Evolutionary conservation across 2,329 filamentous ascomycete genomes (phyloP).

Genomic region (Aspergillus proliferans): DNA sequence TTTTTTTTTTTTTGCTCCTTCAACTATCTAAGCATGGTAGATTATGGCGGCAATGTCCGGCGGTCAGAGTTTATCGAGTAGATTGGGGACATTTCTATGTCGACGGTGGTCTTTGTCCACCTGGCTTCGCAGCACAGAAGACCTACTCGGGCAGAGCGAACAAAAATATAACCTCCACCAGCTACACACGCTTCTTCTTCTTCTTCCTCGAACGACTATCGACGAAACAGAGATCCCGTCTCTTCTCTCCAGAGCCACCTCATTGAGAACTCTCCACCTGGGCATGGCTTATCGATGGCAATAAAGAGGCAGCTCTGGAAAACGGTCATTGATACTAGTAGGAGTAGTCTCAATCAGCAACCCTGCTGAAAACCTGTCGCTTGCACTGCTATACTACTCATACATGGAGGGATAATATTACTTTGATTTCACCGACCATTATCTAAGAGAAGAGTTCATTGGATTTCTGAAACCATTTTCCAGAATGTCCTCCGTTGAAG

Average conservation of each 20-base stretch:
- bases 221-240: background rate
- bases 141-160: background rate
- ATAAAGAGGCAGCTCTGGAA: background rate
- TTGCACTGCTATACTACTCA: slow-evolving; percentile 3
- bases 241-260: background rate
- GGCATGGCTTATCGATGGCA: background rate
- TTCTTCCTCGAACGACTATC: background rate
- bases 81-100: background rate
- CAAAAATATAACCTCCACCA: background rate
- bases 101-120: background rate
- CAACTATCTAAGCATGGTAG: background rate
- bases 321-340: background rate
- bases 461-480: background rate
- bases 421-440: background rate
- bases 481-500: background rate
- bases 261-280: background rate
- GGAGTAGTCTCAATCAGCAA: background rate
- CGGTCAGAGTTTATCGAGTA: background rate
- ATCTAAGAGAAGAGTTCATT: background rate
- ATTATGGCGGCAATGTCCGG: background rate
- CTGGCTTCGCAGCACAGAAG: background rate
- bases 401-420: background rate
- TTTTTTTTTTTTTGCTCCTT: background rate
- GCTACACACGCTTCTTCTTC: background rate
- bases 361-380: background rate